These are phyloP conservation scores for Globisporangium apiculatum DNA, from an alignment of 352 stramenopile species.

Conservation along the genomic window DNA sequence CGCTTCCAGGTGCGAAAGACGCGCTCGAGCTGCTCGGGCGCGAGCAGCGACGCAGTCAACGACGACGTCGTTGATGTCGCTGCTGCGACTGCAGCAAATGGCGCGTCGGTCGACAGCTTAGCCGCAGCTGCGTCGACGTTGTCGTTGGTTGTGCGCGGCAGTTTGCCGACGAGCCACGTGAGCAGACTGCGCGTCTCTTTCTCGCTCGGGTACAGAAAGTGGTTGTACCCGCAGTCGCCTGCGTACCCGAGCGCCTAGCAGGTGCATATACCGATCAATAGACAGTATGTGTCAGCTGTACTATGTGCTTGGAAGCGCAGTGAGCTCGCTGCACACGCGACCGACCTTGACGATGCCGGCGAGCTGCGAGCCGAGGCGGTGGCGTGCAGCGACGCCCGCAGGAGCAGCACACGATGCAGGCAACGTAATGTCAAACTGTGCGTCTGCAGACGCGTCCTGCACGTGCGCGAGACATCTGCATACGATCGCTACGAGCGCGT, in stretches of 20 bases:
- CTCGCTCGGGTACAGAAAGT: conserved; percentile 85
- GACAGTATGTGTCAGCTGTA: background rate
- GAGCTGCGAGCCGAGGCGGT: conserved; percentile 68
- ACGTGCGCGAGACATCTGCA: conserved; percentile 34
- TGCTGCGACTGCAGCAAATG: conserved; percentile 1
- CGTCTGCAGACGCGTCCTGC: conserved; percentile 15
- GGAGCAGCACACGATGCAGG: conserved; percentile 17
- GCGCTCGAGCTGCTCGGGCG: conserved; percentile 1
- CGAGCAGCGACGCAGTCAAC: background rate
- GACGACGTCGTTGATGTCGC: background rate
- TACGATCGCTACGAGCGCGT: conserved; percentile 39
- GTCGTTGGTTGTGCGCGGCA: conserved; percentile 31
- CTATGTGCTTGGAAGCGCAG: too few species aligned
- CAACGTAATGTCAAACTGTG: conserved; percentile 20
- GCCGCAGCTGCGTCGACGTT: background rate
- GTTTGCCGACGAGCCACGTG: conserved; percentile 73
- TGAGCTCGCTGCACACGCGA: too few species aligned
- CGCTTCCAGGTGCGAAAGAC: conserved; percentile 52
- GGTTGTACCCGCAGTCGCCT: conserved; percentile 84
- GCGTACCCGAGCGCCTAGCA: conserved; percentile 67
- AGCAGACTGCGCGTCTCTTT: conserved; percentile 75
- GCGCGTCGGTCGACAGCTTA: conserved; percentile 7
- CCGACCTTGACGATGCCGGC: conserved; percentile 68
- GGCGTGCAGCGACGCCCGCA: conserved; percentile 55
- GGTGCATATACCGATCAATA: background rate